Base-by-base conservation (phyloP, 139 green algal genomes). In the Chlorella ohadii region DNA sequence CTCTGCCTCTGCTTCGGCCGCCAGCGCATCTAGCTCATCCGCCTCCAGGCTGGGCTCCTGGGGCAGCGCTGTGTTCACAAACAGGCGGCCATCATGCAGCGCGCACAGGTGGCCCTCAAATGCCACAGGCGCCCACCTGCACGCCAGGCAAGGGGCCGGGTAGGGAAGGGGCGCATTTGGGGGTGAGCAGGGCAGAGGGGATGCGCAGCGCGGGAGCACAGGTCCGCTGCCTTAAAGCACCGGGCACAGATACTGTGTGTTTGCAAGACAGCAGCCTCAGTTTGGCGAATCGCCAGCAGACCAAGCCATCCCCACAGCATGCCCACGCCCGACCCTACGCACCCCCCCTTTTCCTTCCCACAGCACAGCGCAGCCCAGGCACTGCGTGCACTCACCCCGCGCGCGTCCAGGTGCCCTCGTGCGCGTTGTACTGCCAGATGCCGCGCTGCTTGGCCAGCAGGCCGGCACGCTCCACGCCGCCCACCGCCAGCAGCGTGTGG, bases 381-480 rank as follows among this genome's bases (percentile, higher is more conserved):
- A n/a, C n/a, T n/a, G n/a, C n/a, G n/a, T n/a, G n/a, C n/a, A n/a
- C 34, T 71, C 59, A 82, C 76, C 76, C 76, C 19, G 76, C 76
- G 6, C 76, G 76, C 25, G 39, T 71, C 76, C 76, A 82, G 11
- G 12, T 41, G 76, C 76, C 76, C 23, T 63, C 76, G 25, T 38
- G 76, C 12, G 76, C 57, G 36, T 82, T 63, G 31, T 61, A 82
- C 59, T 82, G 55, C 76, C 76, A 82, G 11, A 82, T 16, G 36
- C 76, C 76, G 16, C 76, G 76, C 59, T 82, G 76, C 31, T 28
- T 27, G 23, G 76, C 51, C 6, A 82, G 16, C 33, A 82, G 59
- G 15, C 76, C 76, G 1, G 76, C 70, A 1, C 76, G 76, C 76
- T 82, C 76, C 57, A 59, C 76, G 20, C 59, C 38, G 23, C 76